Base-by-base conservation (phyloP, 768 basidiomycete species). In the Leucocoprinus birnbaumii region DNA sequence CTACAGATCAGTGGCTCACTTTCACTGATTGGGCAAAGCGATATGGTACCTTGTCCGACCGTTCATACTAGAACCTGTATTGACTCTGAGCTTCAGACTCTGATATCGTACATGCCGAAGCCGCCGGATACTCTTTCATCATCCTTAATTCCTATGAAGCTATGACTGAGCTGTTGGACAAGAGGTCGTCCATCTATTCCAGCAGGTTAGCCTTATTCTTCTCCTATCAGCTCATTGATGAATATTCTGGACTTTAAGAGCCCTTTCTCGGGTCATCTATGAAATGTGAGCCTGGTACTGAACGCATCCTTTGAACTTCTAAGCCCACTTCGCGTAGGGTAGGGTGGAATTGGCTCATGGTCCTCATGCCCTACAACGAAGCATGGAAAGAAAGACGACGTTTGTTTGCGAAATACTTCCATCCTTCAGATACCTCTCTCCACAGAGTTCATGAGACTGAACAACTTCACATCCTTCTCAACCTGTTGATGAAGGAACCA, bases 401-500 rank as follows among this genome's bases (percentile, higher is more conserved):
- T n/a, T 55, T 64, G 10, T 66, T 70, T 52, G 61, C 65, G 25
- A 54, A 62, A 6, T 61, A 66, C 35, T 63, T 66, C 14, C 63
- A 63, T 19, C 57, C 62, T 1, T 58, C 55, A 31, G 57, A 45
- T 21, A 56, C 61, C 9, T 31, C 56, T 0, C 56, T 61, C 21
- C 63, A 66, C 56, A 58, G 62, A 24, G 51, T 54, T 21, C 47
- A 61, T 40, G 60, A 66, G 41, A 48, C 61, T 22, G 49, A 57
- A 16, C 57, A 70, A 34, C 61, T 65, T 2, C 61, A 53, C 8
- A 58, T 48, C 21, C 63, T 72, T 27, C 57, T 69, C 18, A 58
- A 59, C 14, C 48, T 55, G 10, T 44, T 71, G 9, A 46, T 67
- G n/a, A 47, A 58, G 2, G 57, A 58, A 3, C 68, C 66, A 3